phyloP scores from a whole-genome alignment of 345 rosid species.

The Nasturtium officinale region DNA sequence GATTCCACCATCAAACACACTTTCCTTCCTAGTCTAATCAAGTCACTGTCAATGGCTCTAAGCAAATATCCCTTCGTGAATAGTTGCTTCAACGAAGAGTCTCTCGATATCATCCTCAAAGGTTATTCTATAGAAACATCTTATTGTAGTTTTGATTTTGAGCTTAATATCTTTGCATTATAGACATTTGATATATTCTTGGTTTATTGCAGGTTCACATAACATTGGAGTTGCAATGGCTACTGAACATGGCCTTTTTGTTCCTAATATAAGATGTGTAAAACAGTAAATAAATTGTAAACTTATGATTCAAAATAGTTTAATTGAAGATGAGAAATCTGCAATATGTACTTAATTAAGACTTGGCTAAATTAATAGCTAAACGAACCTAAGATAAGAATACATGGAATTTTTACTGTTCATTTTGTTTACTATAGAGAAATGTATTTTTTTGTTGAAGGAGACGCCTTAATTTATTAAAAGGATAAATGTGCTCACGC shows the following conservation, averaged over 20 bases:
- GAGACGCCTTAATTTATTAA: not conserved
- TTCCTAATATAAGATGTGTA: conserved; percentile 64
- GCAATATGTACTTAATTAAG: not conserved
- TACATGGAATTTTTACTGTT: not conserved
- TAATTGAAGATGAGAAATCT: too few species aligned
- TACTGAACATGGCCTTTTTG: conserved; percentile 82
- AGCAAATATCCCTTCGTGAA: conserved; percentile 75
- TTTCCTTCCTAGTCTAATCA: conserved; percentile 81
- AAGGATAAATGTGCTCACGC: not conserved
- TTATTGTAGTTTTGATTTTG: not conserved
- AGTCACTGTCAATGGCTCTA: conserved; percentile 85
- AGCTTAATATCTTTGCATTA: not conserved
- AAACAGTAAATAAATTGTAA: not conserved
- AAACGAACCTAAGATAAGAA: not conserved
- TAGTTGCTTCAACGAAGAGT: conserved; percentile 83
- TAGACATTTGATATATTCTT: not conserved
- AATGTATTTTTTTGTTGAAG: not conserved
- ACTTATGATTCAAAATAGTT: not conserved
- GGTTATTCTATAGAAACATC: conserved; percentile 44
- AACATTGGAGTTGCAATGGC: conserved; percentile 97
- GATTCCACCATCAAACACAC: conserved; percentile 76
- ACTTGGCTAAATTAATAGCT: not conserved
- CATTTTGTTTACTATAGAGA: not conserved
- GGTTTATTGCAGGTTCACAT: conserved; percentile 65
- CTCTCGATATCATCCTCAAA: conserved; percentile 72